phyloP scores from a whole-genome alignment of 768 basidiomycete species.

The Mycena belliarum region DNA sequence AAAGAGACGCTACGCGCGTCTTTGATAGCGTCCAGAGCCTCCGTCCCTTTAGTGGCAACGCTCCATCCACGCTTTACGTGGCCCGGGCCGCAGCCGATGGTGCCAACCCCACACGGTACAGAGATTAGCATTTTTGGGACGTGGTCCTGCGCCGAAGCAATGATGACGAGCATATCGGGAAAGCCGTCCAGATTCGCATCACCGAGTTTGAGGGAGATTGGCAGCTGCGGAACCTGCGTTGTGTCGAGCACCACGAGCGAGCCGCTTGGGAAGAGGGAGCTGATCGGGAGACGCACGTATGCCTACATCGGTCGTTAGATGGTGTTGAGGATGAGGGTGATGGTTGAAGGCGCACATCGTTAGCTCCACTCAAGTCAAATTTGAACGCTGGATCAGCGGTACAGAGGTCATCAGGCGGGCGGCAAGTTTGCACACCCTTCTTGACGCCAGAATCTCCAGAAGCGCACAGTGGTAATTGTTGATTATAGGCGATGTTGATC shows the following conservation, averaged over 20 bases:
- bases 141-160: constrained; percentile 44
- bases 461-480: constrained; percentile 82
- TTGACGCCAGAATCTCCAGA: constrained; percentile 47
- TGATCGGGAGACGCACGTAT: constrained; percentile 67
- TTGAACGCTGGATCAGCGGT: constrained; percentile 76
- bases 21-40: constrained; percentile 61
- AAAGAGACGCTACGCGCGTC: constrained; percentile 83
- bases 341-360: constrained; percentile 44
- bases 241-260: constrained; percentile 74
- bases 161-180: constrained; percentile 77
- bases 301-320: constrained; percentile 42
- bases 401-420: constrained; percentile 81
- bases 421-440: constrained; percentile 60
- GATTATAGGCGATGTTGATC: constrained; percentile 92
- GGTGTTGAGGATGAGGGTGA: not conserved
- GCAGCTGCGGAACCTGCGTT: constrained; percentile 64
- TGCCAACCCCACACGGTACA: constrained; percentile 54
- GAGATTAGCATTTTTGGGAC: constrained; percentile 67
- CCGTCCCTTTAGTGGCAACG: constrained; percentile 52
- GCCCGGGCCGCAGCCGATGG: constrained; percentile 60
- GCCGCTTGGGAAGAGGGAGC: constrained; percentile 53
- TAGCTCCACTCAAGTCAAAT: constrained; percentile 64
- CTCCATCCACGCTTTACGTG: constrained; percentile 68
- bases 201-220: constrained; percentile 78
- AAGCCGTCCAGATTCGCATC: constrained; percentile 94